A percentile compares a stretch with the other conserved stretches of the same genome.
Conservation (phyloP, 331 rosid genomes). For the Pyracantha coccinea region DNA sequence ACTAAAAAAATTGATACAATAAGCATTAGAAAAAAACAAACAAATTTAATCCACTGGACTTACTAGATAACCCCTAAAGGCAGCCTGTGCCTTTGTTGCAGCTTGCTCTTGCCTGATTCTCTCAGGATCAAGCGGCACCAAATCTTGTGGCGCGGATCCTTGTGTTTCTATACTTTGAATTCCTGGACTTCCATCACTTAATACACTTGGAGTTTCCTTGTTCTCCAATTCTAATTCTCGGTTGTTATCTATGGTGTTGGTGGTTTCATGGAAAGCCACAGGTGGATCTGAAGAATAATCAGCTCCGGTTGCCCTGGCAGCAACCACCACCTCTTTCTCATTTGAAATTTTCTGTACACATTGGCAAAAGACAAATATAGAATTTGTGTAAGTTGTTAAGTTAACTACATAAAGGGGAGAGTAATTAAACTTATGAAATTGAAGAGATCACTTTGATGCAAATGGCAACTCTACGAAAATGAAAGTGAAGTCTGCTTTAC, state of each 20-base stretch:
- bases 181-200: conserved; percentile 21
- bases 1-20: not conserved
- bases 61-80: conserved; percentile 95
- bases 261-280: conserved; percentile 22
- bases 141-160: conserved; percentile 42
- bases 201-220: conserved; percentile 35
- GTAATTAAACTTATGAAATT: not conserved
- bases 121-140: conserved; percentile 47
- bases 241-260: conserved; percentile 19
- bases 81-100: conserved; percentile 78
- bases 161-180: conserved; percentile 45
- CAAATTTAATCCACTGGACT: not conserved
- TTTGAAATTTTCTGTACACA: conserved; percentile 46
- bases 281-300: conserved; percentile 47
- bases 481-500: too few species aligned
- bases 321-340: conserved; percentile 47
- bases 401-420: not conserved
- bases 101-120: conserved; percentile 64
- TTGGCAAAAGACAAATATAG: conserved; percentile 3
- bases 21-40: not conserved
- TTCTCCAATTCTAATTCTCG: conserved; percentile 45
- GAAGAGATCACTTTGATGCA: not conserved
- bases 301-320: conserved; percentile 47
- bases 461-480: not conserved
- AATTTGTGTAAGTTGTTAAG: not conserved